Conservation (phyloP, 2,329 filamentous ascomycete genomes). For the Chaetomium globosum region DNA sequence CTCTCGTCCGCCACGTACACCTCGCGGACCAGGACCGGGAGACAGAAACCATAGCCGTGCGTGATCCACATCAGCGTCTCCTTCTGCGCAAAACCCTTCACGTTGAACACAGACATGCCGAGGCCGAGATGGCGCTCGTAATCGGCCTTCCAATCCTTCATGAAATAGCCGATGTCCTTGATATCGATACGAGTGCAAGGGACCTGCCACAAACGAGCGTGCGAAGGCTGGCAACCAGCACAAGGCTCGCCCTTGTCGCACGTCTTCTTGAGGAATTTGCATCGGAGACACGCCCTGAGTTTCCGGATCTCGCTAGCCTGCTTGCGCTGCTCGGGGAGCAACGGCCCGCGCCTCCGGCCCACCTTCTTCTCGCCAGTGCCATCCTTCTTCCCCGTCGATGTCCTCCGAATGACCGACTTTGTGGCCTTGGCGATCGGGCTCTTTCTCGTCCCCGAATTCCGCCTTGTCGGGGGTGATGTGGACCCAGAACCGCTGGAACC, state of each 20-base stretch:
- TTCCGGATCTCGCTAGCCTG: conserved; percentile 97
- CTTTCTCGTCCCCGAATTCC: conserved; percentile 71
- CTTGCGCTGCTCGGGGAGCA: conserved; percentile 90
- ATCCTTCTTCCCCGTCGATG: conserved; percentile 76
- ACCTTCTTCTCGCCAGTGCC: conserved; percentile 83
- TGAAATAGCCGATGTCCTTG: conserved; percentile 97
- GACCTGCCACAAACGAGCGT: conserved; percentile 94
- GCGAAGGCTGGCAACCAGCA: conserved; percentile 90
- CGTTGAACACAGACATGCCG: conserved; percentile 89
- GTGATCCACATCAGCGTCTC: conserved; percentile 85
- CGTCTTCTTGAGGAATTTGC: conserved; percentile 99
- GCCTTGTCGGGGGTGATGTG: conserved; percentile 65
- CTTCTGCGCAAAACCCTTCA: conserved; percentile 77
- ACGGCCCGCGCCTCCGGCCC: conserved; percentile 83
- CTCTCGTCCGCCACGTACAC: conserved; percentile 90
- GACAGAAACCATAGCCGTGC: conserved; percentile 89
- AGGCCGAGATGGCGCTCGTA: conserved; percentile 87
- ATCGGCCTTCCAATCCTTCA: conserved; percentile 99
- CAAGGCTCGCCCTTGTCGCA: conserved; percentile 98
- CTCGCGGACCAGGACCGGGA: conserved; percentile 91
- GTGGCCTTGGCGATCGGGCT: conserved; percentile 79
- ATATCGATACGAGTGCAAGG: conserved; percentile 98
- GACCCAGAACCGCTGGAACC: conserved; percentile 61
- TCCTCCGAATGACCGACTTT: conserved; percentile 82
- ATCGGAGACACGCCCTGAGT: conserved; percentile 86